Conservation (phyloP, 495 filamentous ascomycete genomes). For the Tuber aestivum region DNA sequence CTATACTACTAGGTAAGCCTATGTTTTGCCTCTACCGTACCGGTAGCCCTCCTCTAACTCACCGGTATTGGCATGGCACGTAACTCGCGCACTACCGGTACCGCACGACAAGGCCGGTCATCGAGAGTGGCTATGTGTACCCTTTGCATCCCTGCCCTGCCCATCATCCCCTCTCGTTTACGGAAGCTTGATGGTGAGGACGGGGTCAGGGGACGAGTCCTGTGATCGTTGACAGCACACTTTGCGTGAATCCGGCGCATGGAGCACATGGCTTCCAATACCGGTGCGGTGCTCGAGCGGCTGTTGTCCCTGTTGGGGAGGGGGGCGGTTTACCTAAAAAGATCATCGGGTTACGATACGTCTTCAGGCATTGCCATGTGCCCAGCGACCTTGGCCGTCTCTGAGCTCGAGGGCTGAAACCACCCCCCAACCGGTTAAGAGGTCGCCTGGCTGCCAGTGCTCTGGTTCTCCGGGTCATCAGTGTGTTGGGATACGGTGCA, state of each 20-base stretch:
- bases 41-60: background rate
- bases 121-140: background rate
- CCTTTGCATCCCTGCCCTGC: background rate
- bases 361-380: background rate
- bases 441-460: background rate
- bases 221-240: constrained; percentile 2
- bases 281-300: no score
- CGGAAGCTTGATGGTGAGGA: background rate
- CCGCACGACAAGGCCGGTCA: background rate
- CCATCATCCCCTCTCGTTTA: background rate
- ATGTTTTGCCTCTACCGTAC: background rate
- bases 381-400: background rate
- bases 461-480: background rate
- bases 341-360: background rate
- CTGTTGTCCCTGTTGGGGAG: background rate
- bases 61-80: background rate
- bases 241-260: background rate
- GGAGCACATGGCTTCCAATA: background rate
- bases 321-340: background rate
- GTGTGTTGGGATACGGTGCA: background rate
- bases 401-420: background rate
- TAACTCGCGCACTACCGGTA: background rate
- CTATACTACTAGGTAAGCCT: no score
- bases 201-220: background rate
- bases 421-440: background rate